Percentiles rank a stretch among this genome's conserved stretches.
Evolutionary conservation across 495 filamentous ascomycete species (phyloP).

Genomic region (Penicillium turbatum): DNA sequence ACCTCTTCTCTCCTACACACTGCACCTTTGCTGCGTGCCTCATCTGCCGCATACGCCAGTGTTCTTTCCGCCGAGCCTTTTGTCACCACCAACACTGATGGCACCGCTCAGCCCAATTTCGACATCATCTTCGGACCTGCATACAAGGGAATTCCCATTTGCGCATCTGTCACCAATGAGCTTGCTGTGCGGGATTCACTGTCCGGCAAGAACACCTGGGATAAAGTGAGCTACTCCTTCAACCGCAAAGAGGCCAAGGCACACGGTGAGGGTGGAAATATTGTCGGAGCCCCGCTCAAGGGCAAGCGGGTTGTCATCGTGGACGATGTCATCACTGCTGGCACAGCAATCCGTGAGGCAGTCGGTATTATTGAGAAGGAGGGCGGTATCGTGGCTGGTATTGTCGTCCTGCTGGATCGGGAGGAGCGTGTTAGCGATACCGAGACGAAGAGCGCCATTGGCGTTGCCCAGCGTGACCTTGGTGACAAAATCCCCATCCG

Average conservation of each 20-base stretch:
- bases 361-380: slow-evolving; percentile 76
- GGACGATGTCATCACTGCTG: slow-evolving; percentile 94
- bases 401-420: slow-evolving; percentile 83
- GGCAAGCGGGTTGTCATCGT: slow-evolving; percentile 84
- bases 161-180: slow-evolving; percentile 64
- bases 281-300: slow-evolving; percentile 79
- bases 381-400: slow-evolving; percentile 76
- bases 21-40: slow-evolving; percentile 64
- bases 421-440: slow-evolving; percentile 69
- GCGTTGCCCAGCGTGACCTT: slow-evolving; percentile 67
- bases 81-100: slow-evolving; percentile 33
- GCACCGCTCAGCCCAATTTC: slow-evolving; percentile 30
- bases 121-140: slow-evolving; percentile 65
- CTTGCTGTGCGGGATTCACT: slow-evolving; percentile 59
- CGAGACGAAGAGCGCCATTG: slow-evolving; percentile 64
- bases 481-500: slow-evolving; percentile 44
- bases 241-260: slow-evolving; percentile 94
- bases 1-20: slow-evolving; percentile 84
- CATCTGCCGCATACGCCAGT: slow-evolving; percentile 74
- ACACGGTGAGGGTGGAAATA: slow-evolving; percentile 88
- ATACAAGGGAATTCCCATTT: slow-evolving; percentile 93
- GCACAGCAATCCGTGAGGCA: slow-evolving; percentile 87
- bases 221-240: slow-evolving; percentile 70
- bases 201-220: slow-evolving; percentile 35
- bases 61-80: slow-evolving; percentile 53